phyloP scores from a whole-genome alignment of 1,139 yeast species.

The Eremothecium sinecaudum region DNA sequence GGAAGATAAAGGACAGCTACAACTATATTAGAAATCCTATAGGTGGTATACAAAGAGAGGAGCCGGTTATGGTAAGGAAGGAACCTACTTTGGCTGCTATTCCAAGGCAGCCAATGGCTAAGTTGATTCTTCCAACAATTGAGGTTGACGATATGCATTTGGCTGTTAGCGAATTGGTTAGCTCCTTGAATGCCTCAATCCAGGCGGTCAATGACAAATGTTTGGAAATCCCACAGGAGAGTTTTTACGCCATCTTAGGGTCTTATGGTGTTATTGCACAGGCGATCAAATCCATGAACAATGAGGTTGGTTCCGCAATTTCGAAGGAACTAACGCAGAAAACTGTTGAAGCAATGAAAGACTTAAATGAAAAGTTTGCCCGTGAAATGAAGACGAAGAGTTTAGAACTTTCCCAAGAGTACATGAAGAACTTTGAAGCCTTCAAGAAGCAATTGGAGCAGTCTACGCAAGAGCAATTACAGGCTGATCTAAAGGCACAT shows the following conservation, averaged over 20 bases:
- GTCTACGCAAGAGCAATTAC: slow-evolving; percentile 52
- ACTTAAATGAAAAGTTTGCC: slow-evolving; percentile 15
- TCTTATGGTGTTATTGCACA: slow-evolving; percentile 23
- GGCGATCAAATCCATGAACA: slow-evolving; percentile 16
- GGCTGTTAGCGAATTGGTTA: slow-evolving; percentile 40
- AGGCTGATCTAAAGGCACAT: slow-evolving; percentile 59
- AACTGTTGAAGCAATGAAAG: slow-evolving; percentile 20
- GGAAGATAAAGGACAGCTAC: slow-evolving; percentile 36
- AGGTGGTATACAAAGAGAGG: background rate
- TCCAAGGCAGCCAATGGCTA: slow-evolving; percentile 4
- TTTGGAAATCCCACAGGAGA: slow-evolving; percentile 28
- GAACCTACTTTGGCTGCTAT: background rate
- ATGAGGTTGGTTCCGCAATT: slow-evolving; percentile 13
- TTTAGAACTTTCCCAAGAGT: slow-evolving; percentile 36
- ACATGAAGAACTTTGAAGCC: slow-evolving; percentile 47
- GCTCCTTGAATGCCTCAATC: slow-evolving; percentile 46
- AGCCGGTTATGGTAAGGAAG: background rate
- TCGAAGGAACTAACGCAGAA: slow-evolving; percentile 17
- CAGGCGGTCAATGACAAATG: slow-evolving; percentile 38
- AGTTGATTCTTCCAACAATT: slow-evolving; percentile 8
- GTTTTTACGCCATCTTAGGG: slow-evolving; percentile 24
- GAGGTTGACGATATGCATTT: slow-evolving; percentile 34
- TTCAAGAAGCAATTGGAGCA: slow-evolving; percentile 58
- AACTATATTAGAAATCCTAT: slow-evolving; percentile 9
- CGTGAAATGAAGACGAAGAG: slow-evolving; percentile 31